Conservation (phyloP, 2,329 filamentous ascomycete genomes). For the Colletotrichum sp. region DNA sequence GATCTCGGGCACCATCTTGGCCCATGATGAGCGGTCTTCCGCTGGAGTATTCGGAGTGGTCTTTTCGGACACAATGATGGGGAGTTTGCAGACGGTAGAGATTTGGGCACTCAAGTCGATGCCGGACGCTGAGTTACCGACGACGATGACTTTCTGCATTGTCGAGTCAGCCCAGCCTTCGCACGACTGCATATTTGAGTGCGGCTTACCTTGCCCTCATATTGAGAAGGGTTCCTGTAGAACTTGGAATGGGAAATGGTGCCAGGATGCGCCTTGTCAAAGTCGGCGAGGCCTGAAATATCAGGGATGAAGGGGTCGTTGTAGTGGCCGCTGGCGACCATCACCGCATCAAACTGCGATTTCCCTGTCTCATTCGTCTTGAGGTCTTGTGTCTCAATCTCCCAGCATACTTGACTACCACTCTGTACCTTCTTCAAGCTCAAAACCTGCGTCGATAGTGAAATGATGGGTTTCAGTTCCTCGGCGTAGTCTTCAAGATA, state of each 20-base stretch:
- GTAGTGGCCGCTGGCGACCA: conserved; percentile 69
- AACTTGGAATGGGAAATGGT: conserved; percentile 70
- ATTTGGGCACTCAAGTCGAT: conserved; percentile 72
- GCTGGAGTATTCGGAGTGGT: conserved; percentile 28
- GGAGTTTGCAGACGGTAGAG: conserved; percentile 52
- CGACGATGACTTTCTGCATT: conserved; percentile 65
- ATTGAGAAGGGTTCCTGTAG: conserved; percentile 56
- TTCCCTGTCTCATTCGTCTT: conserved; percentile 26
- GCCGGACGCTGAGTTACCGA: conserved; percentile 76
- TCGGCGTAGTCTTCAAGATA: conserved; percentile 71
- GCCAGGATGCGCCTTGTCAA: conserved; percentile 53
- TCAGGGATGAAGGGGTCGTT: conserved; percentile 63
- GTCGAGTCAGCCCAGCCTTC: rapidly evolving
- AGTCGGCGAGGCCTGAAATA: conserved; percentile 59
- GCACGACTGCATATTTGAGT: rapidly evolving
- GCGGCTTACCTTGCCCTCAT: conserved; percentile 32
- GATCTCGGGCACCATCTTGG: conserved; percentile 48
- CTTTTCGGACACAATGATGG: conserved; percentile 62
- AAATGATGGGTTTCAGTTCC: conserved; percentile 62
- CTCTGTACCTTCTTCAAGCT: conserved; percentile 31
- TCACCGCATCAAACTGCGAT: conserved; percentile 63
- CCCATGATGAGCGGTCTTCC: conserved; percentile 30
- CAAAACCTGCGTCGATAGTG: conserved; percentile 68
- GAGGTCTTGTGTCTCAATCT: conserved; percentile 40
- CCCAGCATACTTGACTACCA: conserved; percentile 48